These are phyloP conservation scores for Discostella stelligera DNA, from an alignment of 352 stramenopile species.

Conservation along the genomic window DNA sequence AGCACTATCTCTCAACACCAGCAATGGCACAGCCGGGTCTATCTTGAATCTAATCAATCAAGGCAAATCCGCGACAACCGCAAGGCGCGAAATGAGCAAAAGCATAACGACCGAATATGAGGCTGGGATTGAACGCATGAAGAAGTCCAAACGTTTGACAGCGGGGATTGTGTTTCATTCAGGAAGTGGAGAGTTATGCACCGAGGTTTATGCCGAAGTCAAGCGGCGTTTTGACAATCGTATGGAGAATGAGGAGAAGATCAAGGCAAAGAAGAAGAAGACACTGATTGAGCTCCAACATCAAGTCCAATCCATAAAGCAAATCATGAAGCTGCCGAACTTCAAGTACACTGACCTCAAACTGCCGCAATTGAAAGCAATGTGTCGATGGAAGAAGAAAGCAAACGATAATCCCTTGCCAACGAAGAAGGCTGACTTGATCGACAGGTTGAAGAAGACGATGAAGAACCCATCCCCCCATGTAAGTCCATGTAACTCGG, in stretches of 20 bases:
- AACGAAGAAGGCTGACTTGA: not conserved
- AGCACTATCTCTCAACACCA: not conserved
- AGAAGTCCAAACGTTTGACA: not conserved
- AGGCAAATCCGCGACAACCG: not conserved
- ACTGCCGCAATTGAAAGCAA: not conserved
- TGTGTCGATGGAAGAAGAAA: not conserved
- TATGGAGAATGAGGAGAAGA: not conserved
- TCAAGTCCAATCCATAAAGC: not conserved
- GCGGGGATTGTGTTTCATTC: not conserved
- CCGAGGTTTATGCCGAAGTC: not conserved
- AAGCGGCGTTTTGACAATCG: not conserved
- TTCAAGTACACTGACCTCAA: not conserved
- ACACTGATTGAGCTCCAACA: not conserved
- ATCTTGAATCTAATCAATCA: not conserved
- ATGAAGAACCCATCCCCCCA: not conserved
- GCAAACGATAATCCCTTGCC: not conserved
- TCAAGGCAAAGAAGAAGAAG: not conserved
- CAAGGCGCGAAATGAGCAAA: not conserved
- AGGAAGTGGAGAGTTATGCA: not conserved
- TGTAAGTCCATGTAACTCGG: no score
- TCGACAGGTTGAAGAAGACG: not conserved
- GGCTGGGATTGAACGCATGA: no score
- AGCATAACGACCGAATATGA: no score
- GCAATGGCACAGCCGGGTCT: not conserved
- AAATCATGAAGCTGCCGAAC: not conserved